A percentile compares a stretch with the other conserved stretches of the same genome.
Evolutionary conservation across 2,329 filamentous ascomycete genomes (phyloP).

Genomic region (Pyricularia sp.): DNA sequence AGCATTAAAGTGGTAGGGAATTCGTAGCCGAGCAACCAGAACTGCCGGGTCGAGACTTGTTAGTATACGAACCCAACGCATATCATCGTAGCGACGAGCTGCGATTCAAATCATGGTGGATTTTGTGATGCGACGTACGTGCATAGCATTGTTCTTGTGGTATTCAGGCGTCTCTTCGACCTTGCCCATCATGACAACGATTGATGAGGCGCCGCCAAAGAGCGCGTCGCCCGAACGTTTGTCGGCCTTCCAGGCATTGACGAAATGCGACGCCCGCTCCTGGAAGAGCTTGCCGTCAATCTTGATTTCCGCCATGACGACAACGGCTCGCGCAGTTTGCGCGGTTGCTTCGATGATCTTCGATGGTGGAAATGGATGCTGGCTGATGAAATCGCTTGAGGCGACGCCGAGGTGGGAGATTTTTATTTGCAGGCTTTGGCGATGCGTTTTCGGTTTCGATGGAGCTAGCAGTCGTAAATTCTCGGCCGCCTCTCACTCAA

Average conservation of each 20-base stretch:
- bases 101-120: neutral
- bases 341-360: conserved; percentile 4
- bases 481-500: conserved; percentile 6
- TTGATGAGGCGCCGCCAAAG: conserved; percentile 79
- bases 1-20: conserved; percentile 94
- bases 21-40: conserved; percentile 97
- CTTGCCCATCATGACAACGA: conserved; percentile 90
- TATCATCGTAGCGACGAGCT: conserved; percentile 7
- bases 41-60: conserved; percentile 41
- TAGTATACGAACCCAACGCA: neutral
- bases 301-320: conserved; percentile 69
- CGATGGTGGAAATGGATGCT: conserved; percentile 8
- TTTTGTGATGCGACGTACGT: conserved; percentile 44
- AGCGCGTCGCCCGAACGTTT: conserved; percentile 77
- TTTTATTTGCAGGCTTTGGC: neutral
- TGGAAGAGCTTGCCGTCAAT: conserved; percentile 94
- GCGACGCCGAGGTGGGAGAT: conserved; percentile 1
- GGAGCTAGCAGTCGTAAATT: conserved; percentile 4
- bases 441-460: neutral
- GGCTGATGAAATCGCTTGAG: conserved; percentile 5
- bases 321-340: conserved; percentile 12
- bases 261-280: conserved; percentile 79
- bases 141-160: conserved; percentile 93
- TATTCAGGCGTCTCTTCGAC: conserved; percentile 81
- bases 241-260: conserved; percentile 92